Base-by-base conservation (phyloP, 768 basidiomycete species). In the Exidia glandulosa region DNA sequence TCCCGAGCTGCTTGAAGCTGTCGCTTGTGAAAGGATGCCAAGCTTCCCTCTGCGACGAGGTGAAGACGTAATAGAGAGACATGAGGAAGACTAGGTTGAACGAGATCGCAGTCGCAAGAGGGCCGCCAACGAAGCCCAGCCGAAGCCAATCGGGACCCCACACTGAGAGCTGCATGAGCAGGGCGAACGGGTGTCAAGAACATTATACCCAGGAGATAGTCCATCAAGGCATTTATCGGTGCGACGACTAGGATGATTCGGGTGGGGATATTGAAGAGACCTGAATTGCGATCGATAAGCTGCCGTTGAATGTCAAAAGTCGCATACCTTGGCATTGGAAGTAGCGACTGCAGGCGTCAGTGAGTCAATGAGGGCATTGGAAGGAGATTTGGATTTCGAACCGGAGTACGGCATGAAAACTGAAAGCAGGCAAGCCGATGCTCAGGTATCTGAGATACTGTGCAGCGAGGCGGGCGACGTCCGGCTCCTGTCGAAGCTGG, bases 121-220 rank as follows among this genome's bases (percentile, higher is more conserved):
- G 95, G 3, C 94, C 95, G 14, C 95, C 95, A 57, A 89, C 83
- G 72, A 90, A 99, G 1, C 94, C 94, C 3, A 97, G 76, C 14
- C 88, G 78, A 59, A 96, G 74, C 3, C 82, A 75, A 34, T 80
- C 74, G 0, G 92, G 92, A 1, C 92, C 92, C 91, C 90, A 93
- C 0, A 94, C 90, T 65, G 64, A 32, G 1, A n/a, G n/a, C 12
- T 4, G 19, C 16, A 29, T 54, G 6, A 27, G 30, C 10, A n/a
- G 25, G n/a, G n/a, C 25, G 19, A 19, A 23, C 50, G 23, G 30
- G 9, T 27, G 23, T 14, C 25, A 54, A n/a, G 25, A 19, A 23
- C 12, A 25, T 52, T 19, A 63, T 66, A 88, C 88, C 92, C n/a
- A 98, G 82, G 1, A 90, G 62, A 68, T 84, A 96, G 68, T 93